Evolutionary conservation across 345 rosid species (phyloP).

Genomic region (Gossypium ekmanianum): DNA sequence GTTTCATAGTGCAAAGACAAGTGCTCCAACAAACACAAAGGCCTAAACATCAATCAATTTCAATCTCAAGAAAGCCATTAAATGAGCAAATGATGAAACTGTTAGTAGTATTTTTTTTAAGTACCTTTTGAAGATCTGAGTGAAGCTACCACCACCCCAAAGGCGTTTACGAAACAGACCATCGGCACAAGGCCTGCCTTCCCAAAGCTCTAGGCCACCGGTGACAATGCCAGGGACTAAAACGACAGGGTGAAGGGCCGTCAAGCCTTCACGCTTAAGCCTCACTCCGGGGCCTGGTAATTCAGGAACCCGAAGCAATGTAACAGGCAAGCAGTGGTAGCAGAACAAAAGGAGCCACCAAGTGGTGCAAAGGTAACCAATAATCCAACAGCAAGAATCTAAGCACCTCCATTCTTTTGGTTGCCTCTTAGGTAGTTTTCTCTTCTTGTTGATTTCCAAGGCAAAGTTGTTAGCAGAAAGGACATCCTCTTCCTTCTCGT

Average conservation of each 20-base stretch:
- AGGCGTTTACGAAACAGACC: slow-evolving; percentile 73
- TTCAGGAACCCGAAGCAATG: slow-evolving; percentile 51
- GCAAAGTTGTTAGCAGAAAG: slow-evolving; percentile 11
- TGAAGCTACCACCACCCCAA: slow-evolving; percentile 63
- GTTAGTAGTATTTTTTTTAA: background rate
- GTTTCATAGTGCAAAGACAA: slow-evolving; percentile 63
- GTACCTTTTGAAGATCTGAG: slow-evolving; percentile 59
- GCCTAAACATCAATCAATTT: slow-evolving; percentile 35
- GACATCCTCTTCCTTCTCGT: slow-evolving; percentile 23
- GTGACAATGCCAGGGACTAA: slow-evolving; percentile 75
- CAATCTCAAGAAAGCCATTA: background rate
- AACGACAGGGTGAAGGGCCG: slow-evolving; percentile 64
- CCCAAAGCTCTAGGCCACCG: slow-evolving; percentile 77
- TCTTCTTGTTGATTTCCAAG: slow-evolving; percentile 6
- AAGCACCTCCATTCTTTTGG: slow-evolving; percentile 25
- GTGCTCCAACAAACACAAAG: slow-evolving; percentile 74
- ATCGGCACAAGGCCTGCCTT: slow-evolving; percentile 66
- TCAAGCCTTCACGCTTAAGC: slow-evolving; percentile 55
- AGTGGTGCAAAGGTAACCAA: slow-evolving; percentile 54
- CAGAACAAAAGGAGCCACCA: slow-evolving; percentile 66
- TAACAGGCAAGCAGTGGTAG: slow-evolving; percentile 44
- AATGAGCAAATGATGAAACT: background rate
- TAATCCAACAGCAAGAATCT: slow-evolving; percentile 54
- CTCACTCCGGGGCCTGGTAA: slow-evolving; percentile 52
- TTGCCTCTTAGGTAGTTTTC: slow-evolving; percentile 22